Percentiles rank a stretch among this genome's conserved stretches.
Evolutionary conservation across 202 grass and related monocot species (phyloP).

Genomic region (Cymbopogon flexuosus): DNA sequence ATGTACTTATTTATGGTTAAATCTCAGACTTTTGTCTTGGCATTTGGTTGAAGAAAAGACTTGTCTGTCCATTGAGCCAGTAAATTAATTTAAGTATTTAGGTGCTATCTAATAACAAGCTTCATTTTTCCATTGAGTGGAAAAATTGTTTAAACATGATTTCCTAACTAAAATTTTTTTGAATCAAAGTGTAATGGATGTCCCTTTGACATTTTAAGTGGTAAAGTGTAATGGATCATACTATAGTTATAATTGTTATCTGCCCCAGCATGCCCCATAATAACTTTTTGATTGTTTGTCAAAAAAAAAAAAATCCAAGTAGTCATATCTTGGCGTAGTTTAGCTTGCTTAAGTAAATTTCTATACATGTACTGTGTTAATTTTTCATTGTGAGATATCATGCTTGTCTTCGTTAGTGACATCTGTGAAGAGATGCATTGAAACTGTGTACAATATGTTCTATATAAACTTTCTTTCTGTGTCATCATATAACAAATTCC

Average conservation of each 20-base stretch:
- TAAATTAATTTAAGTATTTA: conserved; percentile 14
- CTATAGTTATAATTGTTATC: not conserved
- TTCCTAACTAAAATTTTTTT: conserved; percentile 4
- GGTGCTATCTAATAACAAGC: not conserved
- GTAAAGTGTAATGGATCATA: not conserved
- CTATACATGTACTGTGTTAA: not conserved
- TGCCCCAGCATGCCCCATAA: not conserved
- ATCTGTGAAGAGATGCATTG: not conserved
- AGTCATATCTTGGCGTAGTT: conserved; percentile 15
- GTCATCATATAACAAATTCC: conserved; percentile 15
- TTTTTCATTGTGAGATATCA: not conserved
- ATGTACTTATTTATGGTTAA: conserved; percentile 5
- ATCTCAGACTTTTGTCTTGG: not conserved
- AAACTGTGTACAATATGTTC: conserved; percentile 15
- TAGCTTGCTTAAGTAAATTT: conserved; percentile 4
- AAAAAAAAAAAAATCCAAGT: not conserved
- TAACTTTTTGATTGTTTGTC: not conserved
- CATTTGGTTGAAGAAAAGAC: conserved; percentile 7
- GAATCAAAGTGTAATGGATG: not conserved
- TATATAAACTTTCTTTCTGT: not conserved
- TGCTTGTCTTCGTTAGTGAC: not conserved
- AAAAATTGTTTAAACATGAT: conserved; percentile 6
- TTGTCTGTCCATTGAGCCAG: not conserved
- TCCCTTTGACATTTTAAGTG: not conserved
- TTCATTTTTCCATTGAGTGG: not conserved